phyloP scores from a whole-genome alignment of 768 basidiomycete species.

The Cystobasidium tubakii region DNA sequence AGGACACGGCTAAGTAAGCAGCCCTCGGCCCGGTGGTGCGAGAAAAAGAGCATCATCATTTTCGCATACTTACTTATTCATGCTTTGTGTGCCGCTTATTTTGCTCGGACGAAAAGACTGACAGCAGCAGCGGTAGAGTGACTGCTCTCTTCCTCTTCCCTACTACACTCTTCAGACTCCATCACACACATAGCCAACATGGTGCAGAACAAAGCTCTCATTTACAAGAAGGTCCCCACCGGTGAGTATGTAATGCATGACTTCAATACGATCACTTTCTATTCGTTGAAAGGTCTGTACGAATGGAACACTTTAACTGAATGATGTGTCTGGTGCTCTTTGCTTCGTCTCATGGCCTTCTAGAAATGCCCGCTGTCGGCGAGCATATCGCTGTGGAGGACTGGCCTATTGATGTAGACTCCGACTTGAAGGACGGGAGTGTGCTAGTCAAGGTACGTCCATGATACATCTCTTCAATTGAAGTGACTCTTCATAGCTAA shows the following conservation, averaged over 20 bases:
- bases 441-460: constrained; percentile 22
- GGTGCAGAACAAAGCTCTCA: constrained; percentile 33
- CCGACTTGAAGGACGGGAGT: constrained; percentile 4
- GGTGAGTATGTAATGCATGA: not conserved
- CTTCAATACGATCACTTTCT: not conserved
- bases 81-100: no score
- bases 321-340: no score
- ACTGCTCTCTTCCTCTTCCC: not conserved
- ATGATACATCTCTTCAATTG: not conserved
- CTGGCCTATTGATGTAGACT: constrained; percentile 18
- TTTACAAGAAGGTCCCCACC: constrained; percentile 36
- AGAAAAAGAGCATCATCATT: no score
- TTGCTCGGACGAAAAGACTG: no score
- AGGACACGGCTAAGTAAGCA: no score
- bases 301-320: not conserved
- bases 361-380: constrained; percentile 30
- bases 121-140: no score
- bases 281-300: not conserved
- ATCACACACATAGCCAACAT: not conserved
- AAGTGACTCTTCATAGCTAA: not conserved
- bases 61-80: no score
- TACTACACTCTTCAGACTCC: no score
- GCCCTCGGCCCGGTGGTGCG: no score
- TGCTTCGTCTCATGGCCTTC: not conserved
- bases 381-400: constrained; percentile 26